Evolutionary conservation across 768 basidiomycete species (phyloP), one percentile per base, ranked within the genome.

Genomic region (Postia placenta): DNA sequence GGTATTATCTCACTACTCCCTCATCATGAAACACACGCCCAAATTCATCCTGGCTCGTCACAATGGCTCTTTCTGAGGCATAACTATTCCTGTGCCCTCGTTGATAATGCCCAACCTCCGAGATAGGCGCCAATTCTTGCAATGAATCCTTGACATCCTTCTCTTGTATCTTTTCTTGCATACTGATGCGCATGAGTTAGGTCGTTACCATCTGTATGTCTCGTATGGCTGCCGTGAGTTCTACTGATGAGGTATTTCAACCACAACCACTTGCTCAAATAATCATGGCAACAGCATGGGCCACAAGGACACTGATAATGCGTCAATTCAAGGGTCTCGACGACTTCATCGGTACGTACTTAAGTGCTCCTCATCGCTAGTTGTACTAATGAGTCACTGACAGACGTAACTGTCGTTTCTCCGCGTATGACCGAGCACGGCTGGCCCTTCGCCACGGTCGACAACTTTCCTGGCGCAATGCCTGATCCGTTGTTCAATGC

Each of bases 281-380:
- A 4, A 6, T 11, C 9, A 4, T 2, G 2, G 38, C 40, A 14
- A 7, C 42, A 89, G 87, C 95, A 9, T 98, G 94, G 95, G 95
- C 95, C 0, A 91, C 92, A 23, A 78, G 95, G 56, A 80, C 93
- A 3, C 72, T 96, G 53, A 96, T 98, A 57, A 74, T 86, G 3
- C 78, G 94, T 55, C 83, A 92, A 67, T 76, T 98, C 58, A 99
- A 99, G 65, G 93, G 95, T 1, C 74, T 99, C 20, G 87, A 98
- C 54, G 75, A 85, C 22, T 69, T 89, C 52, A 80, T 99, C 51
- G 72, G 92, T 90, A 54, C 62, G 30, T 33, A n/a, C n/a, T n/a
- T n/a, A n/a, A n/a, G n/a, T n/a, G n/a, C n/a, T 33, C 15, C 37
- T 7, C 15, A 25, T 22, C 22, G 1, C 27, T 5, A 11, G 43